These are phyloP conservation scores for Xenoacremonium recifei DNA, from an alignment of 2,329 filamentous ascomycete species.

Conservation along the genomic window DNA sequence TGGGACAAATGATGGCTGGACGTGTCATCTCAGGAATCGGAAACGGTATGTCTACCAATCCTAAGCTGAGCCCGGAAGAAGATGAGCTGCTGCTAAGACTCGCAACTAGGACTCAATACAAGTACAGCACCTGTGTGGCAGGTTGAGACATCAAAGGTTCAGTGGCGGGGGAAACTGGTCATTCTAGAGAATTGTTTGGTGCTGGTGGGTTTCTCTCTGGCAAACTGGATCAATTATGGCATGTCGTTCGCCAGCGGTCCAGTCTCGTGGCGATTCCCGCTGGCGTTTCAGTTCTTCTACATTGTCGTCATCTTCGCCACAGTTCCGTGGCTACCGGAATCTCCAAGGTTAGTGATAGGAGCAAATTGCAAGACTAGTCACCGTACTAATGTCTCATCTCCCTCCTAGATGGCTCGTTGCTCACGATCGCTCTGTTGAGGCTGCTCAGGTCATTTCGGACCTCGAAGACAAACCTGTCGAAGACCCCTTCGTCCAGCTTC, in stretches of 20 bases:
- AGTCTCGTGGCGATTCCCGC: conserved; percentile 41
- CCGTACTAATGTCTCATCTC: no score
- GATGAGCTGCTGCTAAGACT: no score
- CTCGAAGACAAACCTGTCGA: conserved; percentile 6
- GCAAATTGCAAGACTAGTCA: no score
- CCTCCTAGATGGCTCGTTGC: conserved; percentile 12
- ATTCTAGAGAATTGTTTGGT: conserved; percentile 12
- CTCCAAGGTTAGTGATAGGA: no score
- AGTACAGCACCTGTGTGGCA: conserved; percentile 12
- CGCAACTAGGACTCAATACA: conserved; percentile 39
- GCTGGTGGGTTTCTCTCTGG: conserved; percentile 13
- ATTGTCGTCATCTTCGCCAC: conserved; percentile 29
- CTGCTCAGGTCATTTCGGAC: conserved; percentile 10
- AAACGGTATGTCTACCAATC: no score
- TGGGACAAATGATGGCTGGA: conserved; percentile 13
- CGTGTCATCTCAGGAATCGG: conserved; percentile 12
- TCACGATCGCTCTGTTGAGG: conserved; percentile 7
- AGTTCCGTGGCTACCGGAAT: conserved; percentile 25
- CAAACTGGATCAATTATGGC: conserved; percentile 39
- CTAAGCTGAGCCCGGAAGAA: no score
- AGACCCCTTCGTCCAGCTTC: conserved; percentile 3
- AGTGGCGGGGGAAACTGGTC: conserved; percentile 9
- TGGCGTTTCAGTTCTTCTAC: conserved; percentile 46
- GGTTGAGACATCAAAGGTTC: conserved; percentile 9
- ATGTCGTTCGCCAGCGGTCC: conserved; percentile 34